Percentiles rank a stretch among this genome's conserved stretches.
Conservation (phyloP, 805 yeast genomes). For the Spathaspora sp. region DNA sequence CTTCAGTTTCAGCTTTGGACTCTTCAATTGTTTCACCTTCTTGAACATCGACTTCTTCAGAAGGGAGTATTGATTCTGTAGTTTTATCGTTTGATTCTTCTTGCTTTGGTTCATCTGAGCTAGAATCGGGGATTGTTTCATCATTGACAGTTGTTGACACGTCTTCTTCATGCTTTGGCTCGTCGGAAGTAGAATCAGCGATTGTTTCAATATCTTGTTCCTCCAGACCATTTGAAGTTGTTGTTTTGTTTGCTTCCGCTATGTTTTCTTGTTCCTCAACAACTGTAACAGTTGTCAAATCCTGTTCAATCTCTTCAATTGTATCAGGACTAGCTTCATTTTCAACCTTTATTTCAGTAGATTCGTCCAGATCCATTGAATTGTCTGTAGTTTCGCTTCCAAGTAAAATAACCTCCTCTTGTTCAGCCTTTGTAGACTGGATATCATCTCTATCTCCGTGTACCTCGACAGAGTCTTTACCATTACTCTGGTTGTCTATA, state of each 20-base stretch:
- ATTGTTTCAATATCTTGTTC: background rate
- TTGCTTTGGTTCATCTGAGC: background rate
- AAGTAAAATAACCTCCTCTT: background rate
- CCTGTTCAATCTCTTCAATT: background rate
- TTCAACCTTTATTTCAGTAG: slow-evolving; percentile 5
- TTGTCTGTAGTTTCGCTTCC: background rate
- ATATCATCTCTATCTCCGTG: background rate
- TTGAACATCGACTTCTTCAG: background rate
- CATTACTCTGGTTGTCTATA: background rate
- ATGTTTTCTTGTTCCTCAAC: background rate
- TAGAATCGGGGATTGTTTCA: background rate
- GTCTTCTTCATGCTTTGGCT: background rate
- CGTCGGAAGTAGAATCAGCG: background rate
- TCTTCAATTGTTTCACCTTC: background rate
- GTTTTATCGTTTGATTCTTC: background rate
- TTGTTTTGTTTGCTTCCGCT: background rate
- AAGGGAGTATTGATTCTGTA: no score
- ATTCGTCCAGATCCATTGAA: background rate
- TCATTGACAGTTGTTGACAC: background rate
- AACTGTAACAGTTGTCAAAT: background rate
- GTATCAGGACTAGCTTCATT: background rate
- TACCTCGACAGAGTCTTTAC: background rate
- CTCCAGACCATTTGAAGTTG: background rate
- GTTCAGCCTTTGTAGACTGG: background rate
- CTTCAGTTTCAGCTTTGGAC: background rate